These are phyloP conservation scores for Colletotrichum tanaceti DNA, from an alignment of 2,329 filamentous ascomycete species.

Conservation along the genomic window DNA sequence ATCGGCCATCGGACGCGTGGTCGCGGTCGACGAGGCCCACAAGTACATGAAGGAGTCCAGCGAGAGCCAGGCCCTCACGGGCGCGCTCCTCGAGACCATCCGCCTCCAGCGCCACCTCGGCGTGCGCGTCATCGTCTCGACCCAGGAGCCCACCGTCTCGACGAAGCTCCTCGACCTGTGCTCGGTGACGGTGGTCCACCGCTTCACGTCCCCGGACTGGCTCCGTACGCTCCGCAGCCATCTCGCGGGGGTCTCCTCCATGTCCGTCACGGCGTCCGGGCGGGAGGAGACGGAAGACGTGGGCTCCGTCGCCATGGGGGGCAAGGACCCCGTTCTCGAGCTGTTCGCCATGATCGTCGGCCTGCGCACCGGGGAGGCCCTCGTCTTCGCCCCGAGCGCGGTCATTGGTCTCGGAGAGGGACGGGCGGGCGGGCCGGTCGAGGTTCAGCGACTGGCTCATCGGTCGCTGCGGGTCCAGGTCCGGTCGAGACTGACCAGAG, in stretches of 20 bases:
- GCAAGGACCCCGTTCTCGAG: slow-evolving; percentile 45
- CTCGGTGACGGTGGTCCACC: slow-evolving; percentile 77
- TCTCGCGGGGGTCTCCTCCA: slow-evolving; percentile 46
- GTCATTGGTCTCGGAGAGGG: slow-evolving; percentile 39
- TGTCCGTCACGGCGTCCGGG: slow-evolving; percentile 5
- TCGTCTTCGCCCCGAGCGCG: slow-evolving; percentile 60
- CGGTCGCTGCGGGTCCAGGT: slow-evolving; percentile 55
- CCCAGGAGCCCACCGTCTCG: slow-evolving; percentile 80
- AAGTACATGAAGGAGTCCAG: slow-evolving; percentile 74
- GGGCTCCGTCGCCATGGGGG: slow-evolving; percentile 34
- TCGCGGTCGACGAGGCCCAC: slow-evolving; percentile 82
- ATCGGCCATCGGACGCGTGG: slow-evolving; percentile 63
- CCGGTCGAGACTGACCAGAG: slow-evolving; percentile 55
- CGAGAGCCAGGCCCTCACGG: slow-evolving; percentile 69
- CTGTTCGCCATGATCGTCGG: slow-evolving; percentile 57
- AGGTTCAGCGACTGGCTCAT: slow-evolving; percentile 50
- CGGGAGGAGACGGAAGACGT: slow-evolving; percentile 17
- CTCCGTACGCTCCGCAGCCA: slow-evolving; percentile 46
- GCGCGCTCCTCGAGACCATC: slow-evolving; percentile 71
- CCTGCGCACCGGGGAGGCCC: slow-evolving; percentile 57
- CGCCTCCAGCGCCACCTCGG: slow-evolving; percentile 78
- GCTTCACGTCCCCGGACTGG: slow-evolving; percentile 65
- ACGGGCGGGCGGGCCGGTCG: slow-evolving; percentile 32
- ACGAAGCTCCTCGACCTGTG: slow-evolving; percentile 77
- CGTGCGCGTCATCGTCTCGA: slow-evolving; percentile 76